These are phyloP conservation scores for Coemansia guatemalensis DNA, from an alignment of 192 early-diverging fungal species.

Conservation along the genomic window DNA sequence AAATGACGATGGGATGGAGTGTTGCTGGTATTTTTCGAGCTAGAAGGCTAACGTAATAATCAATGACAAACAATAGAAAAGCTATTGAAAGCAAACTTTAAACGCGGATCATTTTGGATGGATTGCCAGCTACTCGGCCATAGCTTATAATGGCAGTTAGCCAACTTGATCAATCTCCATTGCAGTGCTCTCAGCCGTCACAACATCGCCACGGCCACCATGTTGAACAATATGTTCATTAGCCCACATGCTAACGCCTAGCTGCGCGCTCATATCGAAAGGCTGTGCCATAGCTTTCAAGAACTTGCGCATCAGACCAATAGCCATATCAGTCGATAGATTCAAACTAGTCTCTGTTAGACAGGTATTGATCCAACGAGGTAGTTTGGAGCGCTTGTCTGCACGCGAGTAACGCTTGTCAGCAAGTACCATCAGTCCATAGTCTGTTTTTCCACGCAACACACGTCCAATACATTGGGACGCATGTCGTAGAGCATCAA, in stretches of 20 bases:
- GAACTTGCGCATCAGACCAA: constrained; percentile 89
- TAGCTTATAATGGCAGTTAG: background rate
- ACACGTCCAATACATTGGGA: constrained; percentile 99
- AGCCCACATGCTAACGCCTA: constrained; percentile 87
- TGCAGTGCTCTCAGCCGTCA: constrained; percentile 1
- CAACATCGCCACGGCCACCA: constrained; percentile 18
- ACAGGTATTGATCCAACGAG: constrained; percentile 93
- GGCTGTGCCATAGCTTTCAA: constrained; percentile 96
- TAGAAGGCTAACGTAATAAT: too few relatives aligned
- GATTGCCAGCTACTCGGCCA: too few relatives aligned
- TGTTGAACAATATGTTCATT: constrained; percentile 66
- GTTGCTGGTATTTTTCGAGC: too few relatives aligned
- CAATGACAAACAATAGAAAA: too few relatives aligned
- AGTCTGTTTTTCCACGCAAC: constrained; percentile 96
- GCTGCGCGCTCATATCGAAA: constrained; percentile 72
- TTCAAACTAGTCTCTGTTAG: constrained; percentile 88
- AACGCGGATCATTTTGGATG: too few relatives aligned
- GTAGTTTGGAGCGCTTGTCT: constrained; percentile 95
- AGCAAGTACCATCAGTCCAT: constrained; percentile 98
- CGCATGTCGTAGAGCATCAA: constrained; percentile 98
- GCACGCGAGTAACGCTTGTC: constrained; percentile 95
- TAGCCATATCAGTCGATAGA: constrained; percentile 96
- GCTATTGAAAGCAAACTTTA: too few relatives aligned
- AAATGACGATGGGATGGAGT: too few relatives aligned
- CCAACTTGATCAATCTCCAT: constrained; percentile 17